phyloP scores from a whole-genome alignment of 352 stramenopile species.

The Phytophthora palmivora region DNA sequence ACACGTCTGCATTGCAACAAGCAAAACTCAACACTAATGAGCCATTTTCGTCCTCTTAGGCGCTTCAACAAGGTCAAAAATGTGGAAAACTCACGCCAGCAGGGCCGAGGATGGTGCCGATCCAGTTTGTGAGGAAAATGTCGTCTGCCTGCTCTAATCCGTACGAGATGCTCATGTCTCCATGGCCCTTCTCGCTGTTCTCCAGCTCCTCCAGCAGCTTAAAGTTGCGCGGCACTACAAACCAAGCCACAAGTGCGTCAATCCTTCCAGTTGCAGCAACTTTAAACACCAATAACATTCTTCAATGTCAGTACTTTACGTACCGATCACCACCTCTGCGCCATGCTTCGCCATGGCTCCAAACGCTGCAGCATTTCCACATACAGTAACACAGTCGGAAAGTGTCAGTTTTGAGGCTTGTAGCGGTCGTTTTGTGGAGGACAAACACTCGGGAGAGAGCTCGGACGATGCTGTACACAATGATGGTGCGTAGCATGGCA shows the following conservation, averaged over 20 bases:
- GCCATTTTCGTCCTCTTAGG: neutral
- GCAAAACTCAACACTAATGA: neutral
- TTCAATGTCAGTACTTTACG: slow-evolving; percentile 6
- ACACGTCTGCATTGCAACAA: slow-evolving; percentile 79
- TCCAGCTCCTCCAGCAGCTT: slow-evolving; percentile 95
- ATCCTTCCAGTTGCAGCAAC: neutral
- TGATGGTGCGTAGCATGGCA: neutral
- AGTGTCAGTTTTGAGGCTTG: slow-evolving; percentile 17
- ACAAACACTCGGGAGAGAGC: neutral
- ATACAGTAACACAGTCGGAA: slow-evolving; percentile 16
- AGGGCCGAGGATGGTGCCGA: slow-evolving; percentile 97
- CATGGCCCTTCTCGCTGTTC: slow-evolving; percentile 92
- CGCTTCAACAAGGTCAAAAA: neutral
- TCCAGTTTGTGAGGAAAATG: slow-evolving; percentile 99
- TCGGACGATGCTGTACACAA: slow-evolving; percentile 11
- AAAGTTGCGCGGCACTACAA: slow-evolving; percentile 92
- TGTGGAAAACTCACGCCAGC: slow-evolving; percentile 83
- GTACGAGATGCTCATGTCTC: slow-evolving; percentile 95
- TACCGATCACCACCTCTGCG: slow-evolving; percentile 83
- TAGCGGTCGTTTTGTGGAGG: neutral
- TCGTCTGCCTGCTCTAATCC: slow-evolving; percentile 96
- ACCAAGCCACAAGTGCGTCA: neutral
- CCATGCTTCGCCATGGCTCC: slow-evolving; percentile 77
- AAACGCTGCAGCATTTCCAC: slow-evolving; percentile 23
- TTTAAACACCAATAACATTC: neutral